A percentile compares a stretch with the other conserved stretches of the same genome.
phyloP scores from a whole-genome alignment of 352 stramenopile species.

The Phytophthora citrophthora region DNA sequence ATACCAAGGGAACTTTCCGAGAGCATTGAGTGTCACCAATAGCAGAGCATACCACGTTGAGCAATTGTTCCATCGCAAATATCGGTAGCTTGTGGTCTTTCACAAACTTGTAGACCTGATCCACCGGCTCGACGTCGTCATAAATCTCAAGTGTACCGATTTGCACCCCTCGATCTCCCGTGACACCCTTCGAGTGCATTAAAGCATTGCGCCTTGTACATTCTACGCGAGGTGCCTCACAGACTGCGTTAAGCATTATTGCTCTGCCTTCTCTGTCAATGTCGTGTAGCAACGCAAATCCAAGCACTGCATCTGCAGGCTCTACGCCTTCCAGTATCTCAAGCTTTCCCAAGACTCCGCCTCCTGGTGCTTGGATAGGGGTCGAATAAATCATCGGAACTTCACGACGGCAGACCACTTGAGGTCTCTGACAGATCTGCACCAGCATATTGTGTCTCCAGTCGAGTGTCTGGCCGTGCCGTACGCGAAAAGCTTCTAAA shows the following conservation, averaged over 20 bases:
- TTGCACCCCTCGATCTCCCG: conserved; percentile 17
- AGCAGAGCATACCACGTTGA: conserved; percentile 42
- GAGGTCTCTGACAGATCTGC: conserved; percentile 41
- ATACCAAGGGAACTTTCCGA: conserved; percentile 56
- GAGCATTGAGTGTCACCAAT: conserved; percentile 38
- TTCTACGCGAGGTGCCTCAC: conserved; percentile 29
- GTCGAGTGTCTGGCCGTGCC: conserved; percentile 35
- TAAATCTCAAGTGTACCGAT: conserved; percentile 71
- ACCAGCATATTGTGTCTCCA: conserved; percentile 52
- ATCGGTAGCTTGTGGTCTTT: conserved; percentile 50
- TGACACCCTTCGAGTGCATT: conserved; percentile 57
- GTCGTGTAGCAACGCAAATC: conserved; percentile 43
- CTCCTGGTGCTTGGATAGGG: conserved; percentile 35
- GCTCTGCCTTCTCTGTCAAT: conserved; percentile 35
- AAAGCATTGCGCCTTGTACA: conserved; percentile 55
- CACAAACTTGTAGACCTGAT: conserved; percentile 77
- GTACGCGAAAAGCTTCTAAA: conserved; percentile 54
- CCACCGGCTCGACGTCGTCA: conserved; percentile 68
- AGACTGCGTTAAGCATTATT: conserved; percentile 55
- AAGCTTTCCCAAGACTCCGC: conserved; percentile 45
- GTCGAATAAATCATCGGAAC: conserved; percentile 50
- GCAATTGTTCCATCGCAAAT: conserved; percentile 46
- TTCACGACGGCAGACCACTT: conserved; percentile 51
- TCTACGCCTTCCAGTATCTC: conserved; percentile 60
- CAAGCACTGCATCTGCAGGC: conserved; percentile 52